Conservation (phyloP, 352 stramenopile genomes). For the Pilasporangium apinafurcum region DNA sequence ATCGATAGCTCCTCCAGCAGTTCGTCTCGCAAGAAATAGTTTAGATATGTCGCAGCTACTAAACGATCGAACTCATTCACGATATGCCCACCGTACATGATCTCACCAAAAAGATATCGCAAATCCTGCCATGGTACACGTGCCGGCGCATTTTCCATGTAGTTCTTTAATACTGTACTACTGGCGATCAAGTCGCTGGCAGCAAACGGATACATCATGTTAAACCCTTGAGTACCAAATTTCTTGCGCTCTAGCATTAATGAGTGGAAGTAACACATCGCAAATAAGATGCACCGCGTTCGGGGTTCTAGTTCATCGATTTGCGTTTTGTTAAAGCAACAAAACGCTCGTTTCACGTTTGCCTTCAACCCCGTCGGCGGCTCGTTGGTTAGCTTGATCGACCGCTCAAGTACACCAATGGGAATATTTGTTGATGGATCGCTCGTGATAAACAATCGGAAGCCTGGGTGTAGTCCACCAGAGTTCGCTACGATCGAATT, state of each 20-base stretch:
- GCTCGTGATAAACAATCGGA: constrained; percentile 87
- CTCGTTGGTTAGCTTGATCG: constrained; percentile 89
- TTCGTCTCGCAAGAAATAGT: constrained; percentile 86
- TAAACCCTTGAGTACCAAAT: constrained; percentile 88
- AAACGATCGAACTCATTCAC: constrained; percentile 81
- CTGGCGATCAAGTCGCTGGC: constrained; percentile 80
- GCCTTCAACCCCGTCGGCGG: constrained; percentile 82
- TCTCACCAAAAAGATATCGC: constrained; percentile 84
- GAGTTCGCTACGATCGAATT: constrained; percentile 13
- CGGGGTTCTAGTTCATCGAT: constrained; percentile 83
- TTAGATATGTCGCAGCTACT: constrained; percentile 76
- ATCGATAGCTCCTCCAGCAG: constrained; percentile 88
- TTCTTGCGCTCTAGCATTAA: constrained; percentile 91
- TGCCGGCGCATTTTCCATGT: constrained; percentile 88
- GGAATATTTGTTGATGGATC: constrained; percentile 82
- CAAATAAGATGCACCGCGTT: constrained; percentile 86
- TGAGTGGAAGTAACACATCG: constrained; percentile 90
- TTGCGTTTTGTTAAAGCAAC: constrained; percentile 58
- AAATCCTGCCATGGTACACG: constrained; percentile 89
- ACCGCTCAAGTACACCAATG: constrained; percentile 85
- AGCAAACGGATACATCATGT: constrained; percentile 89
- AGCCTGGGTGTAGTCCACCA: constrained; percentile 58
- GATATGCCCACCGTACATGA: constrained; percentile 88
- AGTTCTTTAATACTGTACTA: constrained; percentile 83
- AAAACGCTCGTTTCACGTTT: constrained; percentile 86